Evolutionary conservation across 1,284 basidiomycete genomes (phyloP).

Genomic region (Boletus mariae): DNA sequence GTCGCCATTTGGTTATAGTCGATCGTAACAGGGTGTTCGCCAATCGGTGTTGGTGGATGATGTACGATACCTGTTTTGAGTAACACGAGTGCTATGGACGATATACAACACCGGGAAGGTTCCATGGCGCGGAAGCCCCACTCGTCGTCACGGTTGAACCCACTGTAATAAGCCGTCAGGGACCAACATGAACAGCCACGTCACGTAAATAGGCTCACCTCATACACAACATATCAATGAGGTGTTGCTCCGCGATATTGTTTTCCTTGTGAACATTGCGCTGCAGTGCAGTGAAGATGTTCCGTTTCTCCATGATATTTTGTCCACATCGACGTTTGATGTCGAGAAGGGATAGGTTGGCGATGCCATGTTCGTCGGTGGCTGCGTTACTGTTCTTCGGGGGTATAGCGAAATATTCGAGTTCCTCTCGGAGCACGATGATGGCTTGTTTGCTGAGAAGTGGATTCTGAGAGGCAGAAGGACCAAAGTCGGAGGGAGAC

Average conservation of each 20-base stretch:
- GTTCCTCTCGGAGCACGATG: slow-evolving; percentile 95
- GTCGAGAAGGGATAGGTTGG: slow-evolving; percentile 71
- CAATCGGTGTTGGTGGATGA: slow-evolving; percentile 43
- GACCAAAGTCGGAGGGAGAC: slow-evolving; percentile 60
- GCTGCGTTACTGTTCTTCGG: slow-evolving; percentile 60
- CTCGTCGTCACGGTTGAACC: slow-evolving; percentile 92
- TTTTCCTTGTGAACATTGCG: slow-evolving; percentile 99
- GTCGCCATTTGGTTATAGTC: slow-evolving; percentile 94
- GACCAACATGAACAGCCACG: slow-evolving; percentile 19
- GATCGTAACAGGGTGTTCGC: slow-evolving; percentile 69
- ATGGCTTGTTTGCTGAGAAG: slow-evolving; percentile 96
- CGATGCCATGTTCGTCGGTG: slow-evolving; percentile 75
- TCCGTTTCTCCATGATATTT: slow-evolving; percentile 83
- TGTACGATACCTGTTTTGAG: slow-evolving; percentile 97
- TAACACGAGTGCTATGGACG: slow-evolving; percentile 94
- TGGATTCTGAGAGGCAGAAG: slow-evolving; percentile 77
- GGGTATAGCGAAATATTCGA: slow-evolving; percentile 97
- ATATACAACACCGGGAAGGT: slow-evolving; percentile 94
- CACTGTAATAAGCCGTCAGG: slow-evolving; percentile 48
- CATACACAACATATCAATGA: slow-evolving; percentile 99
- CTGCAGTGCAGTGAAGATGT: slow-evolving; percentile 97
- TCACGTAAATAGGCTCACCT: slow-evolving; percentile 50
- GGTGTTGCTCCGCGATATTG: slow-evolving; percentile 96
- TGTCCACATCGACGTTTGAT: slow-evolving; percentile 84
- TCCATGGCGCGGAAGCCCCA: slow-evolving; percentile 98